Base-by-base conservation (phyloP, 2,329 filamentous ascomycete genomes). In the Botrytis squamosa region DNA sequence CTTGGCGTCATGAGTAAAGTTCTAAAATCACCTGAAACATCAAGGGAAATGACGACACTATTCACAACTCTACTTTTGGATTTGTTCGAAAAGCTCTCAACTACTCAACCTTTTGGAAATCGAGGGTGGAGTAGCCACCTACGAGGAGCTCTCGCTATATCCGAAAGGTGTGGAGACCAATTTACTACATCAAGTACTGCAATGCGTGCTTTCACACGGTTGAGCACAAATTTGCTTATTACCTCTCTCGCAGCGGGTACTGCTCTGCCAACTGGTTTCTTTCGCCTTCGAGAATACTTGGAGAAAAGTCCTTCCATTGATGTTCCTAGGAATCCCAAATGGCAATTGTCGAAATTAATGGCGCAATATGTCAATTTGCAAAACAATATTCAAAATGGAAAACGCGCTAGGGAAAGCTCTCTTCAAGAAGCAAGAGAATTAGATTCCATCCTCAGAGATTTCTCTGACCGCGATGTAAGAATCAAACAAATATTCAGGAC, bases 91-190 rank as follows among this genome's bases (percentile, higher is more conserved):
- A 75, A 74, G 44, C 46, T 74, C 4, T 60, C 63, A 9, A 73
- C 29, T 44, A 25, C 25, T 25, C 42, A 59, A n/a, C 22, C 38
- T 38, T 38, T 40, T n/a, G 36, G 40, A n/a, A 29, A 29, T 20
- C 33, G 8, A 42, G 25, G 29, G 42, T 71, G 57, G 59, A 71
- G 38, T 36, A 71, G 83, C 78, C 82, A 84, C 62, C 84, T 84
- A 78, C 85, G 83, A 10, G 85, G 84, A 52, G 81, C 71, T 71
- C 80, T 81, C 29, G 79, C 71, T 76, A 80, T 62, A 62, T 38
- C 80, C 63, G 77, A 76, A 78, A 79, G 14, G 76, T 77, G 25
- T 60, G 44, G 16, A 38, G n/a, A 22, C 25, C 52, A 3, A 10
- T 29, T n/a, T 22, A 66, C n/a, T 59, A 66, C 44, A 25, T n/a